Base-by-base conservation (phyloP, 2,329 filamentous ascomycete genomes). In the Exophiala bonariae region DNA sequence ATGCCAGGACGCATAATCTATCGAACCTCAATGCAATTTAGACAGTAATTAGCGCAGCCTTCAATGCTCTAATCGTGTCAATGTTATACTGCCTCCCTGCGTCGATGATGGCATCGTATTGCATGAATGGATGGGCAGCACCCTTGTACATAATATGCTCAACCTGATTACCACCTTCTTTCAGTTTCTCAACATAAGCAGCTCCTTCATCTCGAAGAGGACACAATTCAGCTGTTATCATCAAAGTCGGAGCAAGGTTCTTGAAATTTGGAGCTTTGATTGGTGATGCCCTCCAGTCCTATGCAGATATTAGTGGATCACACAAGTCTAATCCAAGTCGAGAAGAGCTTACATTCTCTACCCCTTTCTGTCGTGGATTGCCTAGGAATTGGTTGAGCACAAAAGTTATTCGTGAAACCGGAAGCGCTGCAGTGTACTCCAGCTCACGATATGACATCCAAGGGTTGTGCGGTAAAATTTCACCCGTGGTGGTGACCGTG, bases 241-340 rank as follows among this genome's bases (percentile, higher is more conserved):
- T 59, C 37, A 71, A 50, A 3, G 69, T 68, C 3, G 68, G 66
- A 9, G 69, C 68, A 23, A 72, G 49, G 35, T 61, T 56, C 9
- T 55, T 41, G 31, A 71, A 68, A 38, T 61, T 61, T 2, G 63
- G 58, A 3, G 67, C 62, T 13, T 65, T 52, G n/a, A 71, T 69
- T 3, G 68, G 68, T 3, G 67, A 70, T 34, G 71, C 68, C 42
- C 66, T 69, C 68, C 68, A 71, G 48, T 71, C 65, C 66, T 69
- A 26, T 26, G 23, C 6, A 11, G 6, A 26, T 6, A 6, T 26
- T 26, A 26, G 23, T 26, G 6, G 11, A 26, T 26, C 6, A 26
- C 23, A 11, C 6, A 26, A 6, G 11, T 26, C 23, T 6, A 26
- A 26, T 6, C 11, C 11, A 11, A 26, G 11, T 11, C 11, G 6